Evolutionary conservation across 345 rosid species (phyloP).

Genomic region (Angophora floribunda): DNA sequence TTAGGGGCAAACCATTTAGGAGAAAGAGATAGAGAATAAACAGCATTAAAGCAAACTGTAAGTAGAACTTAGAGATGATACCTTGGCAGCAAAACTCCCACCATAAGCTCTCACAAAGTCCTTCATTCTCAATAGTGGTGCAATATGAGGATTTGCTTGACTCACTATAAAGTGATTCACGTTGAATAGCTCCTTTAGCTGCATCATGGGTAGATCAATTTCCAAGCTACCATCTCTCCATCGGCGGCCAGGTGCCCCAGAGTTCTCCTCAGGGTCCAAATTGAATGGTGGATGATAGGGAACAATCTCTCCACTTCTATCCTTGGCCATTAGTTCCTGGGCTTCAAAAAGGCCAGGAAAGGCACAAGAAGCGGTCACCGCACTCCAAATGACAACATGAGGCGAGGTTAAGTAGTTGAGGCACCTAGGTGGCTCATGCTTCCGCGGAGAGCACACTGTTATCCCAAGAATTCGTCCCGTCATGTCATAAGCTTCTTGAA

Average conservation of each 20-base stretch:
- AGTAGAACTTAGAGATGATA: slow-evolving; percentile 10
- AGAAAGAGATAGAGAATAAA: background rate
- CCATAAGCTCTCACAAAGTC: slow-evolving; percentile 80
- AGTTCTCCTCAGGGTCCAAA: slow-evolving; percentile 64
- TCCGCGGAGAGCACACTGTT: slow-evolving; percentile 95
- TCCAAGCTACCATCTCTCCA: slow-evolving; percentile 99
- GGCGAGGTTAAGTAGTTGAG: slow-evolving; percentile 96
- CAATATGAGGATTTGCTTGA: slow-evolving; percentile 96
- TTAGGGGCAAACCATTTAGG: background rate
- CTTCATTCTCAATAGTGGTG: slow-evolving; percentile 76
- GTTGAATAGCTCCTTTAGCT: slow-evolving; percentile 89
- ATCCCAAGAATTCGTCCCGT: slow-evolving; percentile 91
- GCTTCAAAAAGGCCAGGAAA: slow-evolving; percentile 99
- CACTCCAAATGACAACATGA: slow-evolving; percentile 99
- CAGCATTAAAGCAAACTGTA: background rate
- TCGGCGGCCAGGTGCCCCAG: slow-evolving; percentile 54
- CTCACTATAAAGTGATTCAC: slow-evolving; percentile 97
- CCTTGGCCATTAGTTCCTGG: slow-evolving; percentile 97
- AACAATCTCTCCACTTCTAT: slow-evolving; percentile 85
- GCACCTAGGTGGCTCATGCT: slow-evolving; percentile 98
- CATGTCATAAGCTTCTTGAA: slow-evolving; percentile 97
- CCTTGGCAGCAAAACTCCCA: slow-evolving; percentile 96
- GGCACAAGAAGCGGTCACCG: slow-evolving; percentile 97
- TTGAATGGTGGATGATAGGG: slow-evolving; percentile 98
- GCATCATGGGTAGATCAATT: slow-evolving; percentile 97